phyloP scores from a whole-genome alignment of 768 basidiomycete genomes.

The Tulasnella sp. region DNA sequence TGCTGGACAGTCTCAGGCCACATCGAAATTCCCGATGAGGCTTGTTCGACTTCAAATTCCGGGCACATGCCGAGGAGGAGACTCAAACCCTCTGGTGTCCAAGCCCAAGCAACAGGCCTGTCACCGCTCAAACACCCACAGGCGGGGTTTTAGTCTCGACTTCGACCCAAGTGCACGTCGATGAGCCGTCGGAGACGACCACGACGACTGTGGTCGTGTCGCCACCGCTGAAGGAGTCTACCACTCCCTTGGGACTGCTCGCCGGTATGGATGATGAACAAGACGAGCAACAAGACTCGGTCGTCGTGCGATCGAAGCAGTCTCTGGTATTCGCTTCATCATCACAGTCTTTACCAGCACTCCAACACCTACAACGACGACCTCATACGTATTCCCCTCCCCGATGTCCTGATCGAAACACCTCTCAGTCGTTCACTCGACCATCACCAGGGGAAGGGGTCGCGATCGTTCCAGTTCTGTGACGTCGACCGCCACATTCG shows the following conservation, averaged over 20 bases:
- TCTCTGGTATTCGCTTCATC: background rate
- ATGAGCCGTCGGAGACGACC: background rate
- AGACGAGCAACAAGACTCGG: too few relatives aligned
- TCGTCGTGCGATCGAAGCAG: background rate
- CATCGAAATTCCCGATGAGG: background rate
- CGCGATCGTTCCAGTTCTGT: background rate
- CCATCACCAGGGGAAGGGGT: background rate
- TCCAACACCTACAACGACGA: background rate
- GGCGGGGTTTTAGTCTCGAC: conserved; percentile 7
- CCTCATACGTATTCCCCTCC: background rate
- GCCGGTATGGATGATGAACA: background rate
- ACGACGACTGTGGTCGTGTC: background rate
- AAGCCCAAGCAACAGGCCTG: background rate
- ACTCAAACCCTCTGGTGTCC: background rate
- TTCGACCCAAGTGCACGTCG: conserved; percentile 6
- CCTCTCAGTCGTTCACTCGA: background rate
- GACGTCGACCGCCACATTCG: background rate
- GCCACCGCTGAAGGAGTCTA: too few relatives aligned
- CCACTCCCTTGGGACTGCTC: too few relatives aligned
- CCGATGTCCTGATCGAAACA: background rate
- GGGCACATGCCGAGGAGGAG: background rate
- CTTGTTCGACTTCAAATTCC: background rate
- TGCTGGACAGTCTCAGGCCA: background rate
- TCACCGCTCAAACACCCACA: background rate
- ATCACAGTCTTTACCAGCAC: background rate